A percentile compares a stretch with the other conserved stretches of the same genome.
These are phyloP conservation scores for Acanthamoeba quina DNA, from an alignment of 208 protist genomes.

Conservation along the genomic window DNA sequence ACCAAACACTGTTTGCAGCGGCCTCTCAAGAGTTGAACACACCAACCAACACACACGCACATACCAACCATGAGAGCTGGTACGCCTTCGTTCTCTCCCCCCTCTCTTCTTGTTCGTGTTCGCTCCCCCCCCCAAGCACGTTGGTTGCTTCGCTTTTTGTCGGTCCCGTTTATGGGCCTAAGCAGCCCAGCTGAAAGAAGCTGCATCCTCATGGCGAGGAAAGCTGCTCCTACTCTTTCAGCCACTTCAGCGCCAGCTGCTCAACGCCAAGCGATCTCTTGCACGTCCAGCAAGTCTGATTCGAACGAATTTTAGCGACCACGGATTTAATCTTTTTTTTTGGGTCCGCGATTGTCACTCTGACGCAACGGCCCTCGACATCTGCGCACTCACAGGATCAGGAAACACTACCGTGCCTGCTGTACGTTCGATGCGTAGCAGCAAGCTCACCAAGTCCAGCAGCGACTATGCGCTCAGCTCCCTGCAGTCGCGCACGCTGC, in stretches of 20 bases:
- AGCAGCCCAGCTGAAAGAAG: too few species aligned
- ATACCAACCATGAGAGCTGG: too few species aligned
- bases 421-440: slow-evolving; percentile 33
- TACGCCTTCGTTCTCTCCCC: not conserved
- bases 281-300: too few species aligned
- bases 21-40: not conserved
- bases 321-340: not conserved
- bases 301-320: too few species aligned
- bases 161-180: not conserved
- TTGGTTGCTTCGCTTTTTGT: not conserved
- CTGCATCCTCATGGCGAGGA: too few species aligned
- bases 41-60: not conserved
- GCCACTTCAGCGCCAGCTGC: too few species aligned
- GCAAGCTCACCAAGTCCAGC: slow-evolving; percentile 25
- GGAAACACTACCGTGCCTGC: slow-evolving; percentile 3
- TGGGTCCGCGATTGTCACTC: not conserved
- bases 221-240: too few species aligned
- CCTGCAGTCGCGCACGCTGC: not conserved
- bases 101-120: too few species aligned
- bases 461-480: slow-evolving; percentile 2
- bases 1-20: too few species aligned
- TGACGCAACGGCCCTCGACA: not conserved
- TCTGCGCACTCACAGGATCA: not conserved
- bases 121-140: not conserved
- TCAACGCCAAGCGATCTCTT: too few species aligned